Base-by-base conservation (phyloP, 1,139 yeast species). In the Yamadazyma oceani region DNA sequence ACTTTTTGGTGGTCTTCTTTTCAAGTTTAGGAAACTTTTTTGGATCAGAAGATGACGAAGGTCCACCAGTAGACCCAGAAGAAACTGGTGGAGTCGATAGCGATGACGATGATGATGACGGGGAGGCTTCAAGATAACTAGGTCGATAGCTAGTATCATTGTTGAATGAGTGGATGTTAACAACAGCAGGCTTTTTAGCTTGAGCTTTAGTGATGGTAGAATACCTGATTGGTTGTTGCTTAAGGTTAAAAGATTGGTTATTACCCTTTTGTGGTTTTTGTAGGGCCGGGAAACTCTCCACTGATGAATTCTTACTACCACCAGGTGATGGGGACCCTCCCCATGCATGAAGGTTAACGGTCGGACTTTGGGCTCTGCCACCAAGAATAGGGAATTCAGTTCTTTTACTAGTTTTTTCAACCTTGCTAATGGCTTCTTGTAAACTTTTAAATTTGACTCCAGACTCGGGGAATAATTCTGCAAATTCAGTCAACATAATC, bases 401-500 rank as follows among this genome's bases (percentile, higher is more conserved):
- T 50, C 19, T 39, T 21, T 17, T 31, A 11, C 42, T 17, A 17
- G 51, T 46, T 24, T 42, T 40, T 14, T 48, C 51, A 36, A 59
- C 45, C 25, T 54, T 58, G n/a, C 50, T 51, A 8, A 60, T 52
- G 2, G 62, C 50, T 3, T 54, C 48, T 21, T 51, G 50, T 34
- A 69, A 57, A 28, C 53, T 56, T 24, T 52, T 53, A 34, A 58
- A 54, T 36, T 62, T 69, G 2, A 62, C 50, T 57, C 31, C 54
- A 54, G 32, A 57, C 31, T 40, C 53, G 0, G 81, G 71, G 49
- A 72, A 78, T 11, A 82, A 58, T 43, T 79, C 82, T 2, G 80
- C 62, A 39, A 81, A 64, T 46, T 82, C 89, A 40, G 69, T 73
- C 8, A 82, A 46, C 34, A 84, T 59, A 13, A 82, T 56, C 35